Conservation (phyloP, 345 rosid genomes). For the Populus simonii region DNA sequence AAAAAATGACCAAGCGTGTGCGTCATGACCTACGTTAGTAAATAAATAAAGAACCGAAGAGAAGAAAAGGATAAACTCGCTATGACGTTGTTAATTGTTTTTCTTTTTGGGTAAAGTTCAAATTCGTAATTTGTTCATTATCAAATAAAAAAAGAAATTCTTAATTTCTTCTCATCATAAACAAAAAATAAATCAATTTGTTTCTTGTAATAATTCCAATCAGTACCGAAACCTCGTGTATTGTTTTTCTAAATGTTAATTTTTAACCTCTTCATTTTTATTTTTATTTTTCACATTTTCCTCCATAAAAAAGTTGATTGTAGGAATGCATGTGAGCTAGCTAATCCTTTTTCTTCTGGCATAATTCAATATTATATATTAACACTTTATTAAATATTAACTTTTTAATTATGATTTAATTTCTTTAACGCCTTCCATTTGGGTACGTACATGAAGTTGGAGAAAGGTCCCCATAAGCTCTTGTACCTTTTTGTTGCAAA, state of each 20-base stretch:
- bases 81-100: too few relatives aligned
- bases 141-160: not conserved
- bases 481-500: too few relatives aligned
- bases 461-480: too few relatives aligned
- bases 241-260: not conserved
- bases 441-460: not conserved
- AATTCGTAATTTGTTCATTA: too few relatives aligned
- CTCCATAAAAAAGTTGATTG: not conserved
- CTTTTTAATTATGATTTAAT: too few relatives aligned
- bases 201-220: too few relatives aligned
- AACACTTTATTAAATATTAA: not conserved
- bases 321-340: not conserved
- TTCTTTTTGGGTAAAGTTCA: too few relatives aligned
- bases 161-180: not conserved
- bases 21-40: not conserved
- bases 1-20: too few relatives aligned
- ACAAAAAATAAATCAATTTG: not conserved
- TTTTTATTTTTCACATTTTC: too few relatives aligned
- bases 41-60: not conserved
- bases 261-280: not conserved
- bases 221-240: too few relatives aligned
- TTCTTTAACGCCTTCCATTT: not conserved
- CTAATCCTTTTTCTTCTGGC: too few relatives aligned
- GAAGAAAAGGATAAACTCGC: too few relatives aligned
- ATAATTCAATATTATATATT: not conserved